phyloP scores from a whole-genome alignment of 305 asterid genomes.

The Fraxinus angustifolia region DNA sequence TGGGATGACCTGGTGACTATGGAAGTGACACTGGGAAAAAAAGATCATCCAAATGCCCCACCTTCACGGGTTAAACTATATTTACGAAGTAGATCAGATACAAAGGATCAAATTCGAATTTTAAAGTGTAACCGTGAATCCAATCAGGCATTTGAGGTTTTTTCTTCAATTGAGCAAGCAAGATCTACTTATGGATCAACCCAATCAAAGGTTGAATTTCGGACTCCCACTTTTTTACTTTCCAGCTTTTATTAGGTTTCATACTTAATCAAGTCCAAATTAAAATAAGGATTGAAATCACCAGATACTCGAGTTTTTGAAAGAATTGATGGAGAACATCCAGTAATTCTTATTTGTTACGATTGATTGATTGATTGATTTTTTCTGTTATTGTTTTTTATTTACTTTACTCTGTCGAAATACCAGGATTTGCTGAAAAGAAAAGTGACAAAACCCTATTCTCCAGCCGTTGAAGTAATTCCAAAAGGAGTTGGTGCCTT shows the following conservation, averaged over 20 bases:
- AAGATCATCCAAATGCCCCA: slow-evolving; percentile 69
- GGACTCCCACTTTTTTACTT: slow-evolving; percentile 14
- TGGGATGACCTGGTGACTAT: slow-evolving; percentile 85
- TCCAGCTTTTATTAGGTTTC: slow-evolving; percentile 13
- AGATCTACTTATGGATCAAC: slow-evolving; percentile 64
- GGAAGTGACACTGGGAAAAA: slow-evolving; percentile 86
- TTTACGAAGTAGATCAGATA: slow-evolving; percentile 62
- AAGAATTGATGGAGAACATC: background rate
- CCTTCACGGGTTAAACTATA: slow-evolving; percentile 80
- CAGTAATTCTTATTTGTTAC: background rate
- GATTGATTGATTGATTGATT: background rate
- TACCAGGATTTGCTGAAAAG: slow-evolving; percentile 62
- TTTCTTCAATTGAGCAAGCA: slow-evolving; percentile 80
- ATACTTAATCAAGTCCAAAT: slow-evolving; percentile 6
- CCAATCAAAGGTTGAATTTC: slow-evolving; percentile 54
- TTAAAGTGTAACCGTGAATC: slow-evolving; percentile 77
- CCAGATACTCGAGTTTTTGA: background rate
- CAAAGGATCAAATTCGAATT: slow-evolving; percentile 73
- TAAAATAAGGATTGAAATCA: background rate
- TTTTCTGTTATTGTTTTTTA: background rate
- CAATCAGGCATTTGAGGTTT: slow-evolving; percentile 77
- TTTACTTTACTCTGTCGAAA: background rate
- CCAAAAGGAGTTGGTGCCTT: slow-evolving; percentile 46
- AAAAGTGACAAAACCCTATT: slow-evolving; percentile 80
- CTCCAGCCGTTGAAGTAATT: slow-evolving; percentile 50